Base-by-base conservation (phyloP, 805 yeast genomes). In the Kodamaea sagamina region DNA sequence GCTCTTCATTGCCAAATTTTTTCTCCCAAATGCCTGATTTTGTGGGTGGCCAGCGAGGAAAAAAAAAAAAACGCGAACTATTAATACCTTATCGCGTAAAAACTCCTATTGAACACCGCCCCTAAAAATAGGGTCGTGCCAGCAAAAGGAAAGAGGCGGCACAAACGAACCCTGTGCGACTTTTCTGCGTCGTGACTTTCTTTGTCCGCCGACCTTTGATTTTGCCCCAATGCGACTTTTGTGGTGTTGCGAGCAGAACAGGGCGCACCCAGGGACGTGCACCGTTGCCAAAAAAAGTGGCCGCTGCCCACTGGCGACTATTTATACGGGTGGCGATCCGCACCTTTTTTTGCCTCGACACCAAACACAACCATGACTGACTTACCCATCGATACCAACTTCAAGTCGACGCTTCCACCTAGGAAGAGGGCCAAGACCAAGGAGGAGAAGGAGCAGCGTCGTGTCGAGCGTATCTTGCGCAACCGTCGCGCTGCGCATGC, bases 401-500 rank as follows among this genome's bases (percentile, higher is more conserved):
- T 61, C 58, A 68, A 68, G 51, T 47, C 72, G 21, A 54, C 89
- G 16, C 71, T 92, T 47, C 97, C 97, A 22, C 98, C 98, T 42
- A 79, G 98, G 51, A 93, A 93, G 72, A 81, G 98, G 54, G 98
- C 99, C 5, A 89, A 86, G 75, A 93, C 99, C 32, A 79, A 86
- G 53, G 97, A 90, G 67, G 98, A 92, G 69, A 93, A 92, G 70
- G 98, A 93, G 65, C 98, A 92, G 69, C 83, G 98, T 52, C 79
- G 97, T 36, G 81, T 90, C 42, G 98, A 93, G 67, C 75, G 99
- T 40, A 90, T 93, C 39, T 73, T 92, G 55, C 79, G 99, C 62
- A 92, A 92, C 67, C 80, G 98, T 59, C 85, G 92, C 61, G 98
- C 98, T 11, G 99, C 99, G 37, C 98, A 92, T 63, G 96, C 96